phyloP scores from a whole-genome alignment of 495 filamentous ascomycete species.

The Xylaria castorea region DNA sequence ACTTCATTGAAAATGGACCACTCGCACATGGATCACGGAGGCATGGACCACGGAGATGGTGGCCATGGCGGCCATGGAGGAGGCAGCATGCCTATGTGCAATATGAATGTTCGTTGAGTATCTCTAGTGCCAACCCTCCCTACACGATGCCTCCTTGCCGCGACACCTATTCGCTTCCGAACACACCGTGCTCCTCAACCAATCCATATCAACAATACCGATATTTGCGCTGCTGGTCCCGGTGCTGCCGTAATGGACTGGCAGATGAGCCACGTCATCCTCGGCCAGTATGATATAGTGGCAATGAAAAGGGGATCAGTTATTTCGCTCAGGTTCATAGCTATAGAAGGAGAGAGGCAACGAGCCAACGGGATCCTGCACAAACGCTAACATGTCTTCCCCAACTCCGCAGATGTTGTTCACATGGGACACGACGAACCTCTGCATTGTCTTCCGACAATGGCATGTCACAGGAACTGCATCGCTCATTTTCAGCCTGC shows the following conservation, averaged over 20 bases:
- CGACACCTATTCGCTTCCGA: constrained; percentile 15
- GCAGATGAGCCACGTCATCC: not conserved
- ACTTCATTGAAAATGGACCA: constrained; percentile 17
- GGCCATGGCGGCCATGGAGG: constrained; percentile 45
- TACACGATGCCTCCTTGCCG: constrained; percentile 5
- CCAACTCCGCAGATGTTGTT: constrained; percentile 86
- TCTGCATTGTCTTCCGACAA: constrained; percentile 92
- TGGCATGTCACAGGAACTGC: constrained; percentile 82
- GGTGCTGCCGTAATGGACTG: not conserved
- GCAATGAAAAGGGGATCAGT: not conserved
- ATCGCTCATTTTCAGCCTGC: constrained; percentile 78
- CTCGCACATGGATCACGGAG: constrained; percentile 50
- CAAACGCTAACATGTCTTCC: not conserved
- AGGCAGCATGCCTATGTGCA: constrained; percentile 59
- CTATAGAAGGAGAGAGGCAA: not conserved
- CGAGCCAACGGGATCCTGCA: not conserved
- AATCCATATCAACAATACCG: not conserved
- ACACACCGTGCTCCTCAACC: not conserved
- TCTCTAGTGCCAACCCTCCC: constrained; percentile 9
- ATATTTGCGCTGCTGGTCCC: not conserved
- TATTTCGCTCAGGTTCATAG: not conserved
- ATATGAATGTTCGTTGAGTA: constrained; percentile 75
- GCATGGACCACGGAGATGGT: constrained; percentile 66
- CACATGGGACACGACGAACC: constrained; percentile 88
- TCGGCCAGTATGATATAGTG: constrained; percentile 15